These are phyloP conservation scores for Xylaria digitata DNA, from an alignment of 2,329 filamentous ascomycete species.

Conservation along the genomic window DNA sequence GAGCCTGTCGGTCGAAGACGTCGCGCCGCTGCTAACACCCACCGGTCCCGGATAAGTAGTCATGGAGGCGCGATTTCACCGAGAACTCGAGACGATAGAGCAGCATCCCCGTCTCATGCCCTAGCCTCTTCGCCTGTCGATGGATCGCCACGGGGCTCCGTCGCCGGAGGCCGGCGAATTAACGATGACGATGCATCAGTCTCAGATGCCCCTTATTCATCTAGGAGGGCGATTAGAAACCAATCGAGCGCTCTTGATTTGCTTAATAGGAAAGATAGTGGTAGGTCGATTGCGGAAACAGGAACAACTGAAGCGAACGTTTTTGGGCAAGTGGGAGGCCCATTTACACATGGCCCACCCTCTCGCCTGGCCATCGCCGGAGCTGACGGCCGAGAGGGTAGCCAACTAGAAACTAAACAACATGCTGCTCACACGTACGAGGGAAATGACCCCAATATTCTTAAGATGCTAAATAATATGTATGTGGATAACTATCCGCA, in stretches of 20 bases:
- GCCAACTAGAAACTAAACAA: constrained; percentile 57
- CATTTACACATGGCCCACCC: constrained; percentile 57
- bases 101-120: constrained; percentile 43
- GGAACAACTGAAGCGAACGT: constrained; percentile 69
- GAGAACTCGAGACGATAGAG: constrained; percentile 51
- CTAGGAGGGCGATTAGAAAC: constrained; percentile 62
- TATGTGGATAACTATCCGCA: constrained; percentile 78
- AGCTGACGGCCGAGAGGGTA: constrained; percentile 47
- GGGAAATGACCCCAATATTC: constrained; percentile 77
- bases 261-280: constrained; percentile 68
- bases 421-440: constrained; percentile 83
- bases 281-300: constrained; percentile 69
- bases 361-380: constrained; percentile 52
- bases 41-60: constrained; percentile 59
- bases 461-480: constrained; percentile 83
- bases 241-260: constrained; percentile 70
- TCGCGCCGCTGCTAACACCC: constrained; percentile 63
- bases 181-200: constrained; percentile 53
- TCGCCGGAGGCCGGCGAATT: constrained; percentile 44
- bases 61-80: constrained; percentile 52
- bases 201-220: constrained; percentile 57
- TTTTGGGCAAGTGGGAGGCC: constrained; percentile 70
- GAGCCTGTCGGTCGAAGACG: constrained; percentile 68
- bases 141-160: constrained; percentile 54
- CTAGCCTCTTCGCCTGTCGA: constrained; percentile 49